Conservation (phyloP, 192 early-diverging fungal genomes). For the Blastocladiella britannica region DNA sequence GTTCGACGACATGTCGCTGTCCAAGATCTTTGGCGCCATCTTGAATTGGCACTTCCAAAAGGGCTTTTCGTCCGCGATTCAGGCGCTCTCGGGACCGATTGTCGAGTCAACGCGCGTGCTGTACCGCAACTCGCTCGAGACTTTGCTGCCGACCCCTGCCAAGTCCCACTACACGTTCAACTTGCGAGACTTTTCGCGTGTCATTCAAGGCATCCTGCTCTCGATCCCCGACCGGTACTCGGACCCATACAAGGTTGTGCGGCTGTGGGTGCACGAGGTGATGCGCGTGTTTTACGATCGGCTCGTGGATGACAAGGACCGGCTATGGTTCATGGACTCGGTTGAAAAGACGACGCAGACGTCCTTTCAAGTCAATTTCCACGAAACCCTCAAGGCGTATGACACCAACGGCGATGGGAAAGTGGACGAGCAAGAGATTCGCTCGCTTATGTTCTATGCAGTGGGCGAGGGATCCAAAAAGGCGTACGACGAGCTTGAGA, state of each 20-base stretch:
- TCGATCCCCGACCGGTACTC: constrained; percentile 59
- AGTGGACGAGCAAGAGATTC: constrained; percentile 44
- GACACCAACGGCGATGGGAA: constrained; percentile 44
- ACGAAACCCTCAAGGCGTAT: constrained; percentile 43
- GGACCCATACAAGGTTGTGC: constrained; percentile 61
- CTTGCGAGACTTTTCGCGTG: constrained; percentile 95
- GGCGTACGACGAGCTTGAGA: constrained; percentile 73
- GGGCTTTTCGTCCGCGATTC: constrained; percentile 60
- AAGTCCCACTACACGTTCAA: constrained; percentile 99
- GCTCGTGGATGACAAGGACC: constrained; percentile 67
- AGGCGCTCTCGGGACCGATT: constrained; percentile 27
- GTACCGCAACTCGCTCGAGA: constrained; percentile 72
- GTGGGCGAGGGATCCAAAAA: constrained; percentile 93
- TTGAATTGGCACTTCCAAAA: constrained; percentile 78
- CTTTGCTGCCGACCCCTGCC: constrained; percentile 80
- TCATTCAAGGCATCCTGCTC: constrained; percentile 92
- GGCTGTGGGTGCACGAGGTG: constrained; percentile 96
- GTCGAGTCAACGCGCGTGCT: constrained; percentile 92
- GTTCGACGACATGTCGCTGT: constrained; percentile 75
- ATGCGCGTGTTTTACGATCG: constrained; percentile 97
- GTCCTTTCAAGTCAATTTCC: constrained; percentile 70
- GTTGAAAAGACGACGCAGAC: constrained; percentile 60
- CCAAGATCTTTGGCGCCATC: constrained; percentile 90
- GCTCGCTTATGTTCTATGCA: constrained; percentile 9
- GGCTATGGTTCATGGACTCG: constrained; percentile 69